Base-by-base conservation (phyloP, 2,329 filamentous ascomycete species). In the Fusarium graminum region DNA sequence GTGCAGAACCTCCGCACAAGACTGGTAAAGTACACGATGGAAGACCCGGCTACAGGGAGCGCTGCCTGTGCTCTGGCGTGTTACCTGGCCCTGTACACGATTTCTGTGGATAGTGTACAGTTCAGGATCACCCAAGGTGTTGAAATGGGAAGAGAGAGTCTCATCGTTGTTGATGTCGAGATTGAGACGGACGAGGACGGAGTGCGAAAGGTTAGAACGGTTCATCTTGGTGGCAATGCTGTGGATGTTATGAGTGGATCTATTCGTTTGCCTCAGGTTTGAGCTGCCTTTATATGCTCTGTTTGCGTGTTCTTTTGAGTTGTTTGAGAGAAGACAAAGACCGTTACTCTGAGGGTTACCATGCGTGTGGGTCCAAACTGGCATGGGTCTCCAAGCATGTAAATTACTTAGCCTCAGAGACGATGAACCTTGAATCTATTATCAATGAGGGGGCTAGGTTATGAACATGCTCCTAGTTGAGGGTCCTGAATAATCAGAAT, bases 31-130 rank as follows among this genome's bases (percentile, higher is more conserved):
- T 63, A 70, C 0, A 71, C 66, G 1, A 72, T 84, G 26, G 85
- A 89, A 70, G 89, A 91, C 68, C 83, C 86, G 1, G 86, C 85
- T 0, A 89, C 87, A 0, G 89, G 89, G 0, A 88, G 85, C 52
- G 87, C 88, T 14, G 86, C 88, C 2, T 83, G 82, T 68, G 83
- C 84, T 3, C 72, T 91, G 66, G 78, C 80, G n/a, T 78, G 81
- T 30, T 89, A 85, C 67, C 75, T 90, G 59, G 80, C 82, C 7
- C 68, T 85, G 44, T 72, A 74, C 25, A 63, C 64, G 58, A 26
- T 73, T 58, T 12, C 73, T 68, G 17, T 70, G 71, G 9, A 69
- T 61, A 47, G 59, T 28, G 70, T 72, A 28, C 77, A 73, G 45
- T 87, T 85, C 61, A 78, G 81, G 49, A 76, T 90, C 59, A 85